Evolutionary conservation across 78 protist genomes (phyloP), one percentile per base, ranked within the genome.

Genomic region (Dictyostelium firmibasis): DNA sequence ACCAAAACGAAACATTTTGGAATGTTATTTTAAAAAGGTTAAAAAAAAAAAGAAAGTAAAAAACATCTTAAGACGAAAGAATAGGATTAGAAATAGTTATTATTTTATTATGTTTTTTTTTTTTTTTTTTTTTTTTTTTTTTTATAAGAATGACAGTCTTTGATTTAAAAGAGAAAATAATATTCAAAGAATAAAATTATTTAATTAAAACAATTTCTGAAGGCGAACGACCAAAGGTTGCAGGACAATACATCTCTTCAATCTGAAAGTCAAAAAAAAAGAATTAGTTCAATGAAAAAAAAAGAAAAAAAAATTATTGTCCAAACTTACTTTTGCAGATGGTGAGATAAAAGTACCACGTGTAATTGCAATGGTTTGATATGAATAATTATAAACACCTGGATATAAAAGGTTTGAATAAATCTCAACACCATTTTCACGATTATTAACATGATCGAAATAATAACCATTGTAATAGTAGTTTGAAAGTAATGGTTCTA

Each of bases 171-270:
- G 70, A 20, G 11, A 16, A 23, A 62, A 20, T 23, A n/a, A 20
- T 13, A 20, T n/a, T 18, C 8, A 62, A 62, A 62, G 1, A 62
- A 67, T 0, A n/a, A 57, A 6, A 8, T 79, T 79, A 79, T 79
- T 79, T 41, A 78, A 87, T 79, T 10, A 33, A 38, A 11, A 87
- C 86, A 36, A 78, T 27, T 10, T 60, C 70, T 8, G 86, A 57
- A 3, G 33, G 1, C 2, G 93, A 38, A 53, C 93, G 35, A n/a
- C 93, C 93, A 60, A 87, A 87, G 4, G 93, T 36, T 18, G 85
- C 20, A 33, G 93, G 81, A 78, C 53, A 43, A 62, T 87, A 87
- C 93, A 87, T 87, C 43, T 78, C 81, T 86, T 76, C 92, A 36
- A 85, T 85, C 75, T 67, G 10, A 27, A 11, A 23, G 0, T 1